These are phyloP conservation scores for Citrullus mucosospermus DNA, from an alignment of 306 rosid genomes.

Conservation along the genomic window DNA sequence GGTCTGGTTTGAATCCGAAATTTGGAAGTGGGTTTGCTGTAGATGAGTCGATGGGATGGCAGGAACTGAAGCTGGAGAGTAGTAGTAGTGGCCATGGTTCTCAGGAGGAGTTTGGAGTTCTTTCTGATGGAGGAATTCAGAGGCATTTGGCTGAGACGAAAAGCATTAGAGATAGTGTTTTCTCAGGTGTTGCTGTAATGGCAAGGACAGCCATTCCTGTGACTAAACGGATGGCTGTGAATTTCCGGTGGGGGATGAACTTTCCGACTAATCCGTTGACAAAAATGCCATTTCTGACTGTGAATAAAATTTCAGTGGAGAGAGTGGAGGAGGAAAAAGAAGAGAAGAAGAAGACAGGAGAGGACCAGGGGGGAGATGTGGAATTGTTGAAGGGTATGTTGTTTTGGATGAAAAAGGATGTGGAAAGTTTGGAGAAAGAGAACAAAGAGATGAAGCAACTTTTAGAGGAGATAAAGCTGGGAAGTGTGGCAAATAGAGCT, in stretches of 20 bases:
- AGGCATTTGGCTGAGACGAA: constrained; percentile 21
- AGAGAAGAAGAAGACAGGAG: constrained; percentile 18
- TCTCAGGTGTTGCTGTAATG: constrained; percentile 43
- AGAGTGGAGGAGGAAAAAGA: constrained; percentile 32
- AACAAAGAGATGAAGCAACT: constrained; percentile 52
- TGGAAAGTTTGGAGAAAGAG: constrained; percentile 56
- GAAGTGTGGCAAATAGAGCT: constrained; percentile 15
- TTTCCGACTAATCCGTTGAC: constrained; percentile 27
- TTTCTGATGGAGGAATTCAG: constrained; percentile 13
- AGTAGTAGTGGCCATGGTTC: constrained; percentile 6
- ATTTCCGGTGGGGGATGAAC: constrained; percentile 55
- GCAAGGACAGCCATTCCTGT: constrained; percentile 48
- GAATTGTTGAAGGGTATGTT: constrained; percentile 46
- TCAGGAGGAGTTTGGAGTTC: constrained; percentile 7
- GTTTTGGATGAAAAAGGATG: constrained; percentile 44
- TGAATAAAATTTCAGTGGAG: constrained; percentile 64
- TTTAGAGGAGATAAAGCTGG: constrained; percentile 40
- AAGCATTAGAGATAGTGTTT: constrained; percentile 22
- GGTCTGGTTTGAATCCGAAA: constrained; percentile 13
- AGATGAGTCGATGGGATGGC: constrained; percentile 41
- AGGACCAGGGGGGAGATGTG: constrained; percentile 21
- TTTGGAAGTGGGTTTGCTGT: constrained; percentile 24
- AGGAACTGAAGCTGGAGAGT: constrained; percentile 62
- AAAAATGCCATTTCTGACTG: constrained; percentile 43
- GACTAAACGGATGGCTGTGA: constrained; percentile 33